Conservation (phyloP, 179 eudicot species). For the Monotropa hypopitys region DNA sequence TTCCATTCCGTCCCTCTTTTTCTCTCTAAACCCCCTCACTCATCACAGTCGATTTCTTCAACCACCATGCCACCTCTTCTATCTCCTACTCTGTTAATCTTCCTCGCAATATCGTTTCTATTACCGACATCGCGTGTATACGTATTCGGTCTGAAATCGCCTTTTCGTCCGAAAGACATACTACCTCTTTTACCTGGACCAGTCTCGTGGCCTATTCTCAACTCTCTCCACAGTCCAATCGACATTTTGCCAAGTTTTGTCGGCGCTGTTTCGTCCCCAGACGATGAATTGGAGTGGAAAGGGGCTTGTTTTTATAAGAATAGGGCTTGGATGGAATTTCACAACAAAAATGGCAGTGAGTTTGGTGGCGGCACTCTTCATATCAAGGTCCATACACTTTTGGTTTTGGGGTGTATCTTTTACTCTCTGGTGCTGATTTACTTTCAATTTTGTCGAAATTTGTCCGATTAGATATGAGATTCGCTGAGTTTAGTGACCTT, state of each 20-base stretch:
- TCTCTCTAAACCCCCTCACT: background rate
- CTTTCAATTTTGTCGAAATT: background rate
- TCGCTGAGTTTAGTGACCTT: background rate
- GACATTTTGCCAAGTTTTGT: slow-evolving; percentile 76
- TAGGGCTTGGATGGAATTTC: slow-evolving; percentile 86
- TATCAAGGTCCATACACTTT: slow-evolving; percentile 36
- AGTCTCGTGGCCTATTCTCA: slow-evolving; percentile 63
- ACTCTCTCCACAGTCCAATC: slow-evolving; percentile 35
- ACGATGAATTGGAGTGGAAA: slow-evolving; percentile 55
- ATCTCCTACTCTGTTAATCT: background rate
- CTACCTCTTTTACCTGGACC: slow-evolving; percentile 62
- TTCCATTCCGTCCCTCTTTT: background rate
- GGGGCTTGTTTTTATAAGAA: slow-evolving; percentile 84
- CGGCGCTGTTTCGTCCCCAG: slow-evolving; percentile 44
- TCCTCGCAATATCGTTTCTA: background rate
- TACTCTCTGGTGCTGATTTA: background rate
- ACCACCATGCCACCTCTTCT: slow-evolving; percentile 7
- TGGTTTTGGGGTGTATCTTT: background rate
- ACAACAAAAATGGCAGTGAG: slow-evolving; percentile 48
- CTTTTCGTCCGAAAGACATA: slow-evolving; percentile 40
- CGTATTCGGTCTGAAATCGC: slow-evolving; percentile 28
- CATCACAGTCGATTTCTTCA: background rate
- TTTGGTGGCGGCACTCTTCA: slow-evolving; percentile 98
- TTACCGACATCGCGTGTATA: background rate
- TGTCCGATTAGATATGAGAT: background rate